A percentile compares a stretch with the other conserved stretches of the same genome.
Conservation (phyloP, 148 eudicot species). For the Amaranthus palmeri region DNA sequence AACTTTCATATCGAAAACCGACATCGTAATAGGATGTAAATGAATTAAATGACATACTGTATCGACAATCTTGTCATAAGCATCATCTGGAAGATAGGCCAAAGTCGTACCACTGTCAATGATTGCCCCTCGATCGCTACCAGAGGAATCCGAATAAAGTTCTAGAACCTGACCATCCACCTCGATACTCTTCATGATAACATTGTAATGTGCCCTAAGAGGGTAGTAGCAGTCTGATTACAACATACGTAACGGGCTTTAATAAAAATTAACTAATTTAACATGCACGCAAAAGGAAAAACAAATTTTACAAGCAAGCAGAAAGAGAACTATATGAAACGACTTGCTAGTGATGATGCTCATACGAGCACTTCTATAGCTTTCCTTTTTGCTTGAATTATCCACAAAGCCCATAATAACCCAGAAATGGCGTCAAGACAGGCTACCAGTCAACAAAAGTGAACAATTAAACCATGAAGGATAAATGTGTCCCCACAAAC, state of each 20-base stretch:
- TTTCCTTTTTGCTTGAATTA: too few relatives aligned
- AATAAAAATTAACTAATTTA: neutral
- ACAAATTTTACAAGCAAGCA: neutral
- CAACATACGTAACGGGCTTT: constrained; percentile 17
- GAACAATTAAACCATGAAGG: too few relatives aligned
- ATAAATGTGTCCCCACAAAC: too few relatives aligned
- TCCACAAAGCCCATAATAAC: too few relatives aligned
- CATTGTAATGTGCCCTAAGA: constrained; percentile 83
- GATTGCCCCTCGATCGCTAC: constrained; percentile 40
- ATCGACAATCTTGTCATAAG: constrained; percentile 42
- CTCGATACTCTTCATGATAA: constrained; percentile 54
- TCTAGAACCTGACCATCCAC: constrained; percentile 55
- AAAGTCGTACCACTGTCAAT: constrained; percentile 94
- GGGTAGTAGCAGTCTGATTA: constrained; percentile 37
- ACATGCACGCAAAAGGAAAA: neutral
- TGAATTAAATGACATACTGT: constrained; percentile 37
- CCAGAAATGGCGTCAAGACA: too few relatives aligned
- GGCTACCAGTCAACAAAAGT: too few relatives aligned
- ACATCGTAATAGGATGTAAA: neutral
- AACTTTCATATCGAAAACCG: constrained; percentile 10
- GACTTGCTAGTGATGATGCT: neutral
- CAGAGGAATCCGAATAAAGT: constrained; percentile 38
- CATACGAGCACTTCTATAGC: neutral
- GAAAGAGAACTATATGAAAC: too few relatives aligned
- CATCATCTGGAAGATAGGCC: constrained; percentile 71